Conservation (phyloP, 352 stramenopile genomes). For the Ophiocytium majus region DNA sequence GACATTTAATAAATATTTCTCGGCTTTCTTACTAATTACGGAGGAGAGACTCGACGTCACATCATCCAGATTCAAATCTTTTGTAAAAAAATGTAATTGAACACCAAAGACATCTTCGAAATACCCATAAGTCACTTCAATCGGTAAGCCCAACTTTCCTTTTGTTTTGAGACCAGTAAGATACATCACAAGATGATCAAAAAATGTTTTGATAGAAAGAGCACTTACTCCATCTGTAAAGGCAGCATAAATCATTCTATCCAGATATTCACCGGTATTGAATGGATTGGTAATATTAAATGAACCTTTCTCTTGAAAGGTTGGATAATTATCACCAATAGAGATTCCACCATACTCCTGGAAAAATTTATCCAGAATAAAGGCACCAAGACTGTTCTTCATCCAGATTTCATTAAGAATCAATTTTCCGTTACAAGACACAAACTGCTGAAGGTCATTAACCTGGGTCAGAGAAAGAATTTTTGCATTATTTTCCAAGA, state of each 20-base stretch:
- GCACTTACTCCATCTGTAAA: not conserved
- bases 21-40: not conserved
- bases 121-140: not conserved
- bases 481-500: not conserved
- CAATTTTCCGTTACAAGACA: not conserved
- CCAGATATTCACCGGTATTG: slow-evolving; percentile 14
- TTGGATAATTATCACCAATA: slow-evolving; percentile 5
- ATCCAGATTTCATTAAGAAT: not conserved
- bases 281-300: slow-evolving; percentile 15
- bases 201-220: slow-evolving; percentile 15
- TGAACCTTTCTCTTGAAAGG: not conserved
- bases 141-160: not conserved
- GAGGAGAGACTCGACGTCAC: not conserved
- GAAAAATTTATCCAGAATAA: slow-evolving; percentile 14
- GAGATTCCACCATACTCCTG: slow-evolving; percentile 10
- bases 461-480: not conserved
- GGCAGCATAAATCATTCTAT: not conserved
- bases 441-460: not conserved
- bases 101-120: not conserved
- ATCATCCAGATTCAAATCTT: not conserved
- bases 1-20: not conserved
- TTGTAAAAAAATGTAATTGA: not conserved
- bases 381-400: not conserved
- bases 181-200: slow-evolving; percentile 1
- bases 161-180: not conserved